Conservation (phyloP, 305 asterid species). For the Rubia tinctorum region DNA sequence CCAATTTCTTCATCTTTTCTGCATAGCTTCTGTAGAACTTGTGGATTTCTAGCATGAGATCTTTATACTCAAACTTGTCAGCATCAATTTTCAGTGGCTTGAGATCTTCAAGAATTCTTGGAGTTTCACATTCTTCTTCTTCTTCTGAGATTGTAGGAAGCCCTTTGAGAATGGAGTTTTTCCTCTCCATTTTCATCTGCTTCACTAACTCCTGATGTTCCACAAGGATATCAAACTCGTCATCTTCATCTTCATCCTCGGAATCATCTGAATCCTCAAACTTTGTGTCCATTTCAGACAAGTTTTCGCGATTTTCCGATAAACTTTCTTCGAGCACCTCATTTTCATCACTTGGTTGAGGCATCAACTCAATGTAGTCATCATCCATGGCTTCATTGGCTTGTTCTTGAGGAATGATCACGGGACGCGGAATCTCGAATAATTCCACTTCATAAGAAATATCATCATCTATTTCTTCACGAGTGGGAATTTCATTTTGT, state of each 20-base stretch:
- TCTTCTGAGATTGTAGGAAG: conserved; percentile 95
- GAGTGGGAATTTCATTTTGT: neutral
- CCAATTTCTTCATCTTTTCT: conserved; percentile 73
- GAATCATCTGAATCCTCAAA: conserved; percentile 23
- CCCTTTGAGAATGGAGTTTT: conserved; percentile 46
- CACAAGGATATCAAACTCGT: conserved; percentile 50
- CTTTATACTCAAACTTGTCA: conserved; percentile 63
- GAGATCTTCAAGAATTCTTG: conserved; percentile 53
- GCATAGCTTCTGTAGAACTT: conserved; percentile 67
- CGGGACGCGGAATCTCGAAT: conserved; percentile 1
- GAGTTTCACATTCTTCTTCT: conserved; percentile 64
- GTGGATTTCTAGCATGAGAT: conserved; percentile 59
- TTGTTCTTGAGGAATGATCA: conserved; percentile 14
- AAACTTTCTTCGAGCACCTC: conserved; percentile 10
- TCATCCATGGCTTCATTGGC: conserved; percentile 31
- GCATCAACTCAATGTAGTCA: conserved; percentile 55
- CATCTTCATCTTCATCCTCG: conserved; percentile 28
- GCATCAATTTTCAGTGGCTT: conserved; percentile 56
- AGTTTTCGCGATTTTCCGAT: conserved; percentile 13
- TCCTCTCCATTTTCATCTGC: conserved; percentile 82
- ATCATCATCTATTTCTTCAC: conserved; percentile 36
- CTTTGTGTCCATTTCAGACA: conserved; percentile 14
- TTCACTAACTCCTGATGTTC: conserved; percentile 68
- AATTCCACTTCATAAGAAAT: conserved; percentile 37
- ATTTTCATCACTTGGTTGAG: conserved; percentile 9